Evolutionary conservation across 208 protist species (phyloP), one percentile per base, ranked within the genome.

Genomic region (Trypanosoma vivax): DNA sequence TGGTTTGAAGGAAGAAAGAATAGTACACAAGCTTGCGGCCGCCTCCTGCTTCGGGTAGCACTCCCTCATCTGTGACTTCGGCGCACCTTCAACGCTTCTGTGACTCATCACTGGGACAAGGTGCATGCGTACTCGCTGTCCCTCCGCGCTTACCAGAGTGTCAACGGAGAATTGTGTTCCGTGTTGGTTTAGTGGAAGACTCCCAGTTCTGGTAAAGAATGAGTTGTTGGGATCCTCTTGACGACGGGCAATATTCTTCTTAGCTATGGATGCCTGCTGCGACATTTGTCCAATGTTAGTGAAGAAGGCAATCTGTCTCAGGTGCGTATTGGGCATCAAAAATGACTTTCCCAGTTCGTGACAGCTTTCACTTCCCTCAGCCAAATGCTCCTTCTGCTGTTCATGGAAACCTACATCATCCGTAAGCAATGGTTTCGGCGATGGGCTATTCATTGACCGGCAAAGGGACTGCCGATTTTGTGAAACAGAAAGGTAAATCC

Each of bases 1-100:
- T 3, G 77, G 77, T 0, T 57, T 63, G 42, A 81, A 90, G 47
- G 71, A 79, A 16, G 74, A 74, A 39, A 90, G 47, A 47, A 90
- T 74, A 27, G 82, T 90, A 47, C 70, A 83, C 21, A 90, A 43
- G n/a, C 66, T 63, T 24, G 74, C 40, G 16, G 82, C 70, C 11
- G 13, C 7, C 5, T 34, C 24, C 16, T 56, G 33, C n/a, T n/a
- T n/a, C n/a, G n/a, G n/a, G n/a, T n/a, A n/a, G n/a, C n/a, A n/a
- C n/a, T n/a, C n/a, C n/a, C n/a, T n/a, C n/a, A n/a, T n/a, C n/a
- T n/a, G n/a, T n/a, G n/a, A n/a, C n/a, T n/a, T n/a, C n/a, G n/a
- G n/a, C n/a, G n/a, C n/a, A n/a, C n/a, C n/a, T n/a, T n/a, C n/a
- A n/a, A n/a, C n/a, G n/a, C n/a, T n/a, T n/a, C n/a, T n/a, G n/a